These are phyloP conservation scores for Pseudohyphozyma bogoriensis DNA, from an alignment of 768 basidiomycete genomes.

Conservation along the genomic window DNA sequence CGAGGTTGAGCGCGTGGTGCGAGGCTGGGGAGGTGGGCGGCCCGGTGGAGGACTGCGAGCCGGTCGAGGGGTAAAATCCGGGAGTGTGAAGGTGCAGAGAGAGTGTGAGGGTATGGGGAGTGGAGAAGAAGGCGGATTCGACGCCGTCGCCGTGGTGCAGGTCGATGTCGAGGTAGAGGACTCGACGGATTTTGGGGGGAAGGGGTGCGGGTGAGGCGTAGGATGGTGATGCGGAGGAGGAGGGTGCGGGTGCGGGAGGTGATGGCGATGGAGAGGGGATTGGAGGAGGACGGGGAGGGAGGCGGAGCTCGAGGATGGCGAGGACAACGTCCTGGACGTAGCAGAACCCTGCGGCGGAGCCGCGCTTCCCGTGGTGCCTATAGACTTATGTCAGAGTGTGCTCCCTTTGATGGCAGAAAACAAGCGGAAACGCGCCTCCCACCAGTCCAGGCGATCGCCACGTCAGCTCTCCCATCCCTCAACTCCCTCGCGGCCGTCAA, in stretches of 20 bases:
- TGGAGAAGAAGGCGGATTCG: slow-evolving; percentile 38
- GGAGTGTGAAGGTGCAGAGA: slow-evolving; percentile 74
- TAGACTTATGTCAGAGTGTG: background rate
- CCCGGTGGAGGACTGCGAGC: slow-evolving; percentile 28
- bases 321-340: slow-evolving; percentile 86
- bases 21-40: slow-evolving; percentile 45
- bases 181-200: slow-evolving; percentile 38
- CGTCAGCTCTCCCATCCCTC: slow-evolving; percentile 45
- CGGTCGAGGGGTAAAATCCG: slow-evolving; percentile 69
- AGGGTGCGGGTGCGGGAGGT: background rate
- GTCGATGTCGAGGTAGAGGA: slow-evolving; percentile 88
- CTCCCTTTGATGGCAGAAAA: background rate
- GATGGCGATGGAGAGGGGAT: background rate
- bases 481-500: slow-evolving; percentile 62
- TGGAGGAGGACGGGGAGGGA: slow-evolving; percentile 8
- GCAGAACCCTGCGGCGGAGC: slow-evolving; percentile 77
- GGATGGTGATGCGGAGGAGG: background rate
- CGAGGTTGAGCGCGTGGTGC: slow-evolving; percentile 63
- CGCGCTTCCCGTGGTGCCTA: slow-evolving; percentile 75
- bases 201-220: slow-evolving; percentile 38
- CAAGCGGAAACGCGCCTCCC: slow-evolving; percentile 49
- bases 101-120: slow-evolving; percentile 47
- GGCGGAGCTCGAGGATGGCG: slow-evolving; percentile 60
- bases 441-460: slow-evolving; percentile 84
- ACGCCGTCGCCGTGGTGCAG: slow-evolving; percentile 75